A percentile compares a stretch with the other conserved stretches of the same genome.
phyloP scores from a whole-genome alignment of 176 grass and related monocot species.

The Hyparrhenia diplandra region DNA sequence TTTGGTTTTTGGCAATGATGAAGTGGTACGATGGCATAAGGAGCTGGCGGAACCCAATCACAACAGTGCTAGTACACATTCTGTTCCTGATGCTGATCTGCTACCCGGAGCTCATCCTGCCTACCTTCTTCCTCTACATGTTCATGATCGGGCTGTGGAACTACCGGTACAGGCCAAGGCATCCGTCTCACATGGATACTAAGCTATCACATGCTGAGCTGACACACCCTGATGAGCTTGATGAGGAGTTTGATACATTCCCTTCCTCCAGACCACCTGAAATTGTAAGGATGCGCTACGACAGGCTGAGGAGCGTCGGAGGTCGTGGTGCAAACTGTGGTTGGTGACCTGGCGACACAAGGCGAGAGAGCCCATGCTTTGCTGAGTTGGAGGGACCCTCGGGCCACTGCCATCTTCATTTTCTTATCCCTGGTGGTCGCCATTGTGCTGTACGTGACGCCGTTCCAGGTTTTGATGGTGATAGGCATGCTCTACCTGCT shows the following conservation, averaged over 20 bases:
- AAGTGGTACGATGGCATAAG: slow-evolving; percentile 80
- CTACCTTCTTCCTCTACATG: slow-evolving; percentile 89
- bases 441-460: slow-evolving; percentile 80
- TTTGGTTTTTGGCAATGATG: slow-evolving; percentile 43
- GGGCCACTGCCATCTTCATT: slow-evolving; percentile 81
- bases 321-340: slow-evolving; percentile 73
- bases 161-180: slow-evolving; percentile 69
- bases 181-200: slow-evolving; percentile 87
- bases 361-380: slow-evolving; percentile 75
- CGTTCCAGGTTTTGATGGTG: slow-evolving; percentile 83
- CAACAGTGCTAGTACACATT: slow-evolving; percentile 75
- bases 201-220: slow-evolving; percentile 80
- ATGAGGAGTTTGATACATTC: slow-evolving; percentile 95
- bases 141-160: slow-evolving; percentile 93
- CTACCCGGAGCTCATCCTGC: slow-evolving; percentile 91
- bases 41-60: slow-evolving; percentile 85
- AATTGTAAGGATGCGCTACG: slow-evolving; percentile 73
- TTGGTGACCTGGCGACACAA: slow-evolving; percentile 85
- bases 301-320: slow-evolving; percentile 82
- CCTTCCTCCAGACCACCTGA: slow-evolving; percentile 54
- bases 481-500: slow-evolving; percentile 67
- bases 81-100: slow-evolving; percentile 88
- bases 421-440: slow-evolving; percentile 73
- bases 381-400: slow-evolving; percentile 94
- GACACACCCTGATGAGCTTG: slow-evolving; percentile 76